Evolutionary conservation across 2,329 filamentous ascomycete genomes (phyloP), one percentile per base, ranked within the genome.

Genomic region (Diaporthe vaccinii): DNA sequence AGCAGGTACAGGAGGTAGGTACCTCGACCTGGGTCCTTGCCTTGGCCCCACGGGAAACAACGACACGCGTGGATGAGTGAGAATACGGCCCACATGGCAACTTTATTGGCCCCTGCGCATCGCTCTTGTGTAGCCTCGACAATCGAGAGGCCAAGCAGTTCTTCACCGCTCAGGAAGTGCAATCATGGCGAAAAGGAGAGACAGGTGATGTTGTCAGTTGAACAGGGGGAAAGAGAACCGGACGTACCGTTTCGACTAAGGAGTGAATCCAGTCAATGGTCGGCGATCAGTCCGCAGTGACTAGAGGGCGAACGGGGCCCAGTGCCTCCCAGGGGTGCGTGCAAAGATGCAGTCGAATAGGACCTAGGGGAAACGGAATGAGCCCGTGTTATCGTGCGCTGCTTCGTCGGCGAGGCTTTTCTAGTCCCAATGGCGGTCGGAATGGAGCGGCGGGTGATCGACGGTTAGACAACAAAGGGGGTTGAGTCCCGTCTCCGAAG

Each of bases 241-340:
- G 57, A 76, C 75, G 62, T 76, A 76, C 75, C 73, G 70, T 53
- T 51, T 71, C 28, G 61, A 59, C 69, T 73, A 67, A 65, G 41
- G 25, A 34, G 31, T 73, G 57, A 58, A 59, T 73, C 69, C 61
- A 46, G 65, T 72, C 62, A 71, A 58, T 53, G 46, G 68, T 46
- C 53, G 39, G 70, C 44, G 39, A 65, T 68, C 65, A 68, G 34
- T 46, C 71, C 58, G 71, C 61, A 51, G n/a, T 65, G 46, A n/a
- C 58, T 65, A 51, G 71, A 55, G 44, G 39, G 58, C 25, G 49
- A 25, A 65, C 25, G 22, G 41, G 44, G 44, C 49, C 36, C 36
- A 46, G 10, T 57, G 55, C 36, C 46, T 65, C 39, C 39, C 51
- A 57, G 55, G 46, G 51, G 57, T 51, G n/a, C 22, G 6, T 10